Conservation (phyloP, 768 basidiomycete genomes). For the Tephrocybe sp. region DNA sequence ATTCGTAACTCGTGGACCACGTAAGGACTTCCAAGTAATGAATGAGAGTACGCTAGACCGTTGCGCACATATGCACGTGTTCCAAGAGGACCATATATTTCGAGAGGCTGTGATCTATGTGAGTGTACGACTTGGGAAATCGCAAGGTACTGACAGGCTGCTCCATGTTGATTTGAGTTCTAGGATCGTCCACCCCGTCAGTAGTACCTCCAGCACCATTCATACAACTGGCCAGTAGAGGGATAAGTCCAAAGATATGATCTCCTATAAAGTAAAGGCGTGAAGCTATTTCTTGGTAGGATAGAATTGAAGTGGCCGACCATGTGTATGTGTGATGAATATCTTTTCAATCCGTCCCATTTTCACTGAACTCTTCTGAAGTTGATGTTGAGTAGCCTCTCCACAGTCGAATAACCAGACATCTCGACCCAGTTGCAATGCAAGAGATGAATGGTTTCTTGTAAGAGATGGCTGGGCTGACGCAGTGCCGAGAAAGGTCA, state of each 20-base stretch:
- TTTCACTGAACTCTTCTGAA: conserved; percentile 70
- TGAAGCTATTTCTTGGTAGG: neutral
- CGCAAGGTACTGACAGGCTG: conserved; percentile 29
- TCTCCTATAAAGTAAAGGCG: conserved; percentile 49
- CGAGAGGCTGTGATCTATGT: conserved; percentile 48
- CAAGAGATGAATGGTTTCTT: conserved; percentile 73
- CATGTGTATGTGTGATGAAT: conserved; percentile 89
- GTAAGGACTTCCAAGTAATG: conserved; percentile 62
- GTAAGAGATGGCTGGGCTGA: conserved; percentile 80
- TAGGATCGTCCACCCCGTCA: conserved; percentile 59
- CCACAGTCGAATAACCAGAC: conserved; percentile 88
- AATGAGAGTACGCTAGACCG: conserved; percentile 66
- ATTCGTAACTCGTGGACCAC: conserved; percentile 82
- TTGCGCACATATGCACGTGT: conserved; percentile 78
- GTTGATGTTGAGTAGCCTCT: conserved; percentile 76
- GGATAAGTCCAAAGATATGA: conserved; percentile 76
- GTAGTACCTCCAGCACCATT: conserved; percentile 73
- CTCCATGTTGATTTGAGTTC: conserved; percentile 34
- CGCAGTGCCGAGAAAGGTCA: conserved; percentile 80
- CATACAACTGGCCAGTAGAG: conserved; percentile 62
- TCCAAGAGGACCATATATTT: conserved; percentile 86
- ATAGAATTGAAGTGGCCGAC: conserved; percentile 33
- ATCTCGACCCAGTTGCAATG: conserved; percentile 62
- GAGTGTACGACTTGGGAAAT: neutral
- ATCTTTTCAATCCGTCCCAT: conserved; percentile 81